Base-by-base conservation (phyloP, 306 rosid species). In the Hippophae gyantsensis region DNA sequence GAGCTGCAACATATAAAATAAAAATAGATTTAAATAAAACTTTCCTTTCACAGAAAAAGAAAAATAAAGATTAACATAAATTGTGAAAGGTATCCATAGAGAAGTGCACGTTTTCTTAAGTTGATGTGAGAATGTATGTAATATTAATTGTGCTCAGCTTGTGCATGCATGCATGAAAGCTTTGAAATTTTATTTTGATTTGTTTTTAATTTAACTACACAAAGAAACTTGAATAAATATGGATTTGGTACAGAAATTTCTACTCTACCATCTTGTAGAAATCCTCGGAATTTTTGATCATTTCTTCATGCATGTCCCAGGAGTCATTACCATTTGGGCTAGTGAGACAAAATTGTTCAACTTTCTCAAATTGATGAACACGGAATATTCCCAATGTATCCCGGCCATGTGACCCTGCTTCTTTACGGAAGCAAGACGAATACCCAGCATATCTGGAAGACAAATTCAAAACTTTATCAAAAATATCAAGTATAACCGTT, bases 371-470 rank as follows among this genome's bases (percentile, higher is more conserved):
- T 61, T 93, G 97, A 76, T 93, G 99, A 50, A 88, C 97, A 54
- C 99, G 81, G 64, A 93, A 93, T 63, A 93, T 85, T 73, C 97
- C 95, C 55, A 93, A 64, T 43, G 99, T 93, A 77, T 93, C 99
- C 4, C 99, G 89, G 47, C 99, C 99, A 48, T 93, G 99, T 50
- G 97, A 78, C 57, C 99, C 99, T 54, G 95, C 99, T 84, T 93
- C 99, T 77, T 88, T 88, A 2, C 95, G 95, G 65, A 93, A 93
- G 76, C 99, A 93, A n/a, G 99, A 73, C 10, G 99, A 93, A 65
- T 86, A 88, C 52, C 99, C 99, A 68, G 95, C 97, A 70, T 88
- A 88, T 67, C 99, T 92, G 69, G 55, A 43, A 40, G 69, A 73
- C 52, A 48, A 32, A 32, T 32, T 32, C 38, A 32, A 0, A 32